phyloP scores from a whole-genome alignment of 2,329 filamentous ascomycete species.

The Ascochyta koolunga region DNA sequence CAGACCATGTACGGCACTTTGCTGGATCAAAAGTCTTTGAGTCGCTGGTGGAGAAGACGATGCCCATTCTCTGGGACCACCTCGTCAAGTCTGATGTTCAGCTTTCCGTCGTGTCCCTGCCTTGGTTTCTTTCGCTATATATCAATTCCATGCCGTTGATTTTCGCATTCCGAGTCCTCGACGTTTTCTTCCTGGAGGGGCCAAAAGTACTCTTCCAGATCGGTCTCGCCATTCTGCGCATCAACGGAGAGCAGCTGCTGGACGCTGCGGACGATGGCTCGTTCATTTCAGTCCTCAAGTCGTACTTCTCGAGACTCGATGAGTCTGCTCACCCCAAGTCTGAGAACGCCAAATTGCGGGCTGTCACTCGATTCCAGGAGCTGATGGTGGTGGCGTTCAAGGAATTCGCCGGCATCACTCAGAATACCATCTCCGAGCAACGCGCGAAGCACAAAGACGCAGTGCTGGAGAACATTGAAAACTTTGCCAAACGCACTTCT shows the following conservation, averaged over 20 bases:
- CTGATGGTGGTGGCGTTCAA: constrained; percentile 99
- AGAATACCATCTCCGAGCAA: constrained; percentile 87
- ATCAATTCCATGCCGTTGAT: constrained; percentile 99
- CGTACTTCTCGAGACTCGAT: constrained; percentile 90
- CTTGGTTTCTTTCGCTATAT: constrained; percentile 97
- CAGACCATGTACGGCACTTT: constrained; percentile 99
- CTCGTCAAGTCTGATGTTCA: constrained; percentile 97
- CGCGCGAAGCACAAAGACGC: constrained; percentile 91
- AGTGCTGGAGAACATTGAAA: constrained; percentile 94
- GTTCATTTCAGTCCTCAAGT: constrained; percentile 94
- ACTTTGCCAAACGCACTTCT: constrained; percentile 93
- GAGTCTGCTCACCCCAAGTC: constrained; percentile 96
- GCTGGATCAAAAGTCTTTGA: constrained; percentile 98
- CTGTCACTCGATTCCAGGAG: constrained; percentile 95
- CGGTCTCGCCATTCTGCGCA: constrained; percentile 91
- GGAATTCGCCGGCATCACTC: constrained; percentile 94
- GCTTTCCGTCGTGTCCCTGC: constrained; percentile 92
- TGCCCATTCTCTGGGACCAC: constrained; percentile 98
- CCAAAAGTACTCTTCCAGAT: constrained; percentile 98
- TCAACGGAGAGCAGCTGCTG: constrained; percentile 94
- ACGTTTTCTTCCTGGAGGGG: constrained; percentile 98
- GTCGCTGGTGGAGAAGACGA: constrained; percentile 96
- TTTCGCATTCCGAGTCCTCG: constrained; percentile 93
- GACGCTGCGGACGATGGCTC: constrained; percentile 94
- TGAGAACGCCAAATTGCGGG: constrained; percentile 90